Conservation (phyloP, 2,329 filamentous ascomycete species). For the Zopfia rhizophila region DNA sequence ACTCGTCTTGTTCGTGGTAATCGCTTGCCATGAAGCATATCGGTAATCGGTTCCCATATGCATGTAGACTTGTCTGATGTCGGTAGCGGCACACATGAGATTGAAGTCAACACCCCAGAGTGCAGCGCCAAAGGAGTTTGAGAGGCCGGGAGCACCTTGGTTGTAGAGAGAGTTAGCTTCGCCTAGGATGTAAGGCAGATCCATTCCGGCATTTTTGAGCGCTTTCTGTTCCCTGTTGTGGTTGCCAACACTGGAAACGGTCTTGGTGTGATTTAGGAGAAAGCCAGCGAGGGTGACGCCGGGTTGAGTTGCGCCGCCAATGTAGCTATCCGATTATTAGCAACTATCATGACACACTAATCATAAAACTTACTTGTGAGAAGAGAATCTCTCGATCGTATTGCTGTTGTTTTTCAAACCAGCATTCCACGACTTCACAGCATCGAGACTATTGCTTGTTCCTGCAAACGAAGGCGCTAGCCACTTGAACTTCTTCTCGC, state of each 20-base stretch:
- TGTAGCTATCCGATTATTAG: conserved; percentile 72
- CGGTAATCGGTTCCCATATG: conserved; percentile 72
- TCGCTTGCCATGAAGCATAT: conserved; percentile 70
- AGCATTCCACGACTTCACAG: conserved; percentile 62
- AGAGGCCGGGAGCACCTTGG: conserved; percentile 69
- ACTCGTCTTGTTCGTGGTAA: conserved; percentile 60
- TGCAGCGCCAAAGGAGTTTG: conserved; percentile 72
- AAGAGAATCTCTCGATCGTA: conserved; percentile 63
- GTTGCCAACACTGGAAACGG: conserved; percentile 58
- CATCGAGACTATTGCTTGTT: conserved; percentile 62
- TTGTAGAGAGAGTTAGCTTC: conserved; percentile 72
- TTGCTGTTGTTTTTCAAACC: conserved; percentile 62
- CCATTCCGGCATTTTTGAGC: conserved; percentile 48
- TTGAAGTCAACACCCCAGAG: conserved; percentile 73
- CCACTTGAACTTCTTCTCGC: conserved; percentile 58
- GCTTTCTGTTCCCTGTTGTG: conserved; percentile 61
- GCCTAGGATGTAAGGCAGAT: conserved; percentile 66
- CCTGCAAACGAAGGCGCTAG: conserved; percentile 70
- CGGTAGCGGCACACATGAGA: conserved; percentile 65
- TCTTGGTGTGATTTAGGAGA: conserved; percentile 71
- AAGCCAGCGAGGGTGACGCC: conserved; percentile 71
- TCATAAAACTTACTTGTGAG: conserved; percentile 64
- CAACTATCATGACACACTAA: neutral
- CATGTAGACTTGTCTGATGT: conserved; percentile 69
- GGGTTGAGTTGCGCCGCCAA: conserved; percentile 67